Percentiles rank a stretch among this genome's conserved stretches.
Conservation (phyloP, 768 basidiomycete species). For the Lepiota venenata region DNA sequence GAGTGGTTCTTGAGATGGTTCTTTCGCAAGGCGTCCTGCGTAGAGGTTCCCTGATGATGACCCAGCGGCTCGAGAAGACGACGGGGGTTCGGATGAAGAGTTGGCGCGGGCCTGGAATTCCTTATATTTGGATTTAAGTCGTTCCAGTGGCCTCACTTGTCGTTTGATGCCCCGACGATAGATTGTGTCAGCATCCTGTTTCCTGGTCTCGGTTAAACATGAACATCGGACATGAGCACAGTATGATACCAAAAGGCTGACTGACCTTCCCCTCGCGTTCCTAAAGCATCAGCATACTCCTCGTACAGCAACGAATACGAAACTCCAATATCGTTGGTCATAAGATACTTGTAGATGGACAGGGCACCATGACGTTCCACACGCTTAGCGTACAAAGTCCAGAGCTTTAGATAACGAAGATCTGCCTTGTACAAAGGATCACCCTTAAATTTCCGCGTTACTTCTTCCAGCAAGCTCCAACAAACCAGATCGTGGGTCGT, state of each 20-base stretch:
- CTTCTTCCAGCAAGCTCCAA: slow-evolving; percentile 80
- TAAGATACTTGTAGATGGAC: slow-evolving; percentile 68
- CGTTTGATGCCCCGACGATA: slow-evolving; percentile 82
- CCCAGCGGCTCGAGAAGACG: slow-evolving; percentile 24
- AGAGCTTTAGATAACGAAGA: slow-evolving; percentile 87
- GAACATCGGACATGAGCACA: neutral
- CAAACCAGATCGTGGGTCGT: slow-evolving; percentile 68
- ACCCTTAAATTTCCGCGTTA: slow-evolving; percentile 75
- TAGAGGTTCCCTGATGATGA: neutral
- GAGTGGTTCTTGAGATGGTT: slow-evolving; percentile 9
- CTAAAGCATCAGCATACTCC: slow-evolving; percentile 80
- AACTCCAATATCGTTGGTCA: slow-evolving; percentile 73
- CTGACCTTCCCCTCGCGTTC: slow-evolving; percentile 79
- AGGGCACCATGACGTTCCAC: slow-evolving; percentile 70
- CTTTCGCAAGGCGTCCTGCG: slow-evolving; percentile 9
- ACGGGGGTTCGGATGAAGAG: slow-evolving; percentile 30
- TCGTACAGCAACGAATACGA: slow-evolving; percentile 83
- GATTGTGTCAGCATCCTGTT: slow-evolving; percentile 73
- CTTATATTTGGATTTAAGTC: slow-evolving; percentile 76
- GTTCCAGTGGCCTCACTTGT: slow-evolving; percentile 76
- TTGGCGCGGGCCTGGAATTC: slow-evolving; percentile 70
- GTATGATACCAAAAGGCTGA: slow-evolving; percentile 13
- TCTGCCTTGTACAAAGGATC: slow-evolving; percentile 87
- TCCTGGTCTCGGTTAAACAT: slow-evolving; percentile 36
- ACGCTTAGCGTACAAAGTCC: slow-evolving; percentile 83